Evolutionary conservation across 345 rosid species (phyloP).

Genomic region (Syzygium aromaticum): DNA sequence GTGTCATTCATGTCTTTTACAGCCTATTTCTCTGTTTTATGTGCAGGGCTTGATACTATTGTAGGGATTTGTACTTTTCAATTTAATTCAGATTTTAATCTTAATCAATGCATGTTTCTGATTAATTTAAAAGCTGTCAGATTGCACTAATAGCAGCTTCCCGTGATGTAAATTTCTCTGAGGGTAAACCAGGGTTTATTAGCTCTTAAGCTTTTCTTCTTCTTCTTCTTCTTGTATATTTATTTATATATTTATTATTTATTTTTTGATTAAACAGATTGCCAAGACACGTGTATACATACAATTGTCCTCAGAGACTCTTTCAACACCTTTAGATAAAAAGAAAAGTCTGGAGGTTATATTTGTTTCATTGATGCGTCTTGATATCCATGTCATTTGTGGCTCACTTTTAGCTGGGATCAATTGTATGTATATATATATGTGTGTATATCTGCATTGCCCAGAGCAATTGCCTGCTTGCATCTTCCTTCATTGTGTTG

Average conservation of each 20-base stretch:
- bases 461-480: neutral
- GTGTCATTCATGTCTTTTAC: neutral
- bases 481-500: neutral
- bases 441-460: neutral
- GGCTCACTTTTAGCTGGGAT: neutral
- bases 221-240: neutral
- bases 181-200: neutral
- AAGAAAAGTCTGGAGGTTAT: neutral
- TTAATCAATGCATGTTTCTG: neutral
- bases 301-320: neutral
- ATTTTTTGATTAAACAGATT: neutral
- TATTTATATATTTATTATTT: neutral
- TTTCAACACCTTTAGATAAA: neutral
- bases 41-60: neutral
- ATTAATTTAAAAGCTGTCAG: neutral
- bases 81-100: neutral
- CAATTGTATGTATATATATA: neutral
- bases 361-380: neutral
- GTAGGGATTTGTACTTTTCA: neutral
- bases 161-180: too few relatives aligned
- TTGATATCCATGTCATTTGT: neutral
- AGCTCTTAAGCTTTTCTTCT: neutral
- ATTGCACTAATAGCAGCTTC: neutral
- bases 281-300: neutral
- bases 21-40: neutral